Percentiles rank a stretch among this genome's conserved stretches.
Evolutionary conservation across 2,329 filamentous ascomycete species (phyloP).

Genomic region (Penicillium sclerotiorum): DNA sequence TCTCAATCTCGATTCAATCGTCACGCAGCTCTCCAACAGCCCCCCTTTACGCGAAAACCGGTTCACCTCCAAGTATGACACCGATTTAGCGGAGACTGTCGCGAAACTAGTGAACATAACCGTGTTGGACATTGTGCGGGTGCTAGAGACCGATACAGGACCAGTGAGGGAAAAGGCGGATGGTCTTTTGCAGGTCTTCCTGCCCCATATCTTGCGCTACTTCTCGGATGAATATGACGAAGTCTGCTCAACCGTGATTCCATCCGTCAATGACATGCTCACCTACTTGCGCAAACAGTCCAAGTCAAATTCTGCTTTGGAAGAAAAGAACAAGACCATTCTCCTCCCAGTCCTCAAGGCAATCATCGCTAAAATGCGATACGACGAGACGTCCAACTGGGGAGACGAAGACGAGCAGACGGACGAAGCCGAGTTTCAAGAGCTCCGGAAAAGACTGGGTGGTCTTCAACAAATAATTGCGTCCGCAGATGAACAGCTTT

Average conservation of each 20-base stretch:
- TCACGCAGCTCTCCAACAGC: conserved; percentile 81
- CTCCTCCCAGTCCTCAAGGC: conserved; percentile 86
- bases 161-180: conserved; percentile 74
- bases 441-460: conserved; percentile 85
- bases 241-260: conserved; percentile 93
- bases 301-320: conserved; percentile 64
- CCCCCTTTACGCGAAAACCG: conserved; percentile 77
- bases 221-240: conserved; percentile 98
- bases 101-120: conserved; percentile 94
- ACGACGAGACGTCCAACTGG: conserved; percentile 92
- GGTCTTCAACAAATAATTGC: conserved; percentile 91
- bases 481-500: conserved; percentile 82
- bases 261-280: conserved; percentile 87
- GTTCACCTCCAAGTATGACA: conserved; percentile 86
- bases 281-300: conserved; percentile 84
- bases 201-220: conserved; percentile 86
- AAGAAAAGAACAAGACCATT: conserved; percentile 75
- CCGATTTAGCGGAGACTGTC: conserved; percentile 90
- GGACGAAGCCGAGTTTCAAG: conserved; percentile 96
- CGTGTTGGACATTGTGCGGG: conserved; percentile 81
- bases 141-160: conserved; percentile 69
- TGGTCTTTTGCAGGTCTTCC: conserved; percentile 74
- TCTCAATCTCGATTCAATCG: conserved; percentile 81
- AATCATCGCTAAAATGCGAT: conserved; percentile 94
- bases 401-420: conserved; percentile 92